Evolutionary conservation across 257 asterid species (phyloP).

Genomic region (Apocynum venetum): DNA sequence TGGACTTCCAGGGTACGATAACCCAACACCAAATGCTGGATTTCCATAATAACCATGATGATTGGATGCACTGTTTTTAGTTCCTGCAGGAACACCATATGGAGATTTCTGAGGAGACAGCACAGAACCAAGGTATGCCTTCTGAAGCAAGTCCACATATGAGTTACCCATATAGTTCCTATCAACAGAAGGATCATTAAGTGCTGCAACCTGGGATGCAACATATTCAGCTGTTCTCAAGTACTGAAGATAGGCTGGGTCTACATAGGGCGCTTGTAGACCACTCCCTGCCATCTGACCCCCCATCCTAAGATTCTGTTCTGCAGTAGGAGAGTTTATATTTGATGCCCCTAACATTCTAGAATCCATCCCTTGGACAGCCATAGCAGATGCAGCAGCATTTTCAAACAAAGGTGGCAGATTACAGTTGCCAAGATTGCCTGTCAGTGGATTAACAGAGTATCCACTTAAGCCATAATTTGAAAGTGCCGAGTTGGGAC

Average conservation of each 20-base stretch:
- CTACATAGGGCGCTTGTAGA: conserved; percentile 53
- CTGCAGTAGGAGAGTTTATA: conserved; percentile 51
- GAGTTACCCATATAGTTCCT: conserved; percentile 63
- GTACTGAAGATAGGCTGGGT: conserved; percentile 79
- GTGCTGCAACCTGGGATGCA: conserved; percentile 53
- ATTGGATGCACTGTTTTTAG: conserved; percentile 48
- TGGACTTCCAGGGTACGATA: conserved; percentile 88
- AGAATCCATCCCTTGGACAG: conserved; percentile 69
- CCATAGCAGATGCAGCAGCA: conserved; percentile 93
- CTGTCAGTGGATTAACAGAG: conserved; percentile 64
- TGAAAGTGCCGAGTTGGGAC: conserved; percentile 66
- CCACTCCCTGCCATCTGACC: conserved; percentile 60
- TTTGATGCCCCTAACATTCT: conserved; percentile 64
- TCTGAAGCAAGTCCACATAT: conserved; percentile 73
- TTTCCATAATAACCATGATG: conserved; percentile 77
- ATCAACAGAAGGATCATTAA: conserved; percentile 63
- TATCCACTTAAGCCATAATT: conserved; percentile 58
- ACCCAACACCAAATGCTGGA: conserved; percentile 57
- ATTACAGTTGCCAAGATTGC: conserved; percentile 60
- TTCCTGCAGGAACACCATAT: conserved; percentile 51
- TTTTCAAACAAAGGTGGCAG: conserved; percentile 89
- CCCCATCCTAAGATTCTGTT: conserved; percentile 56
- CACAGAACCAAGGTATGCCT: conserved; percentile 67
- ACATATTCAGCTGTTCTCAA: conserved; percentile 68
- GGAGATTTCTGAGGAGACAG: conserved; percentile 73